Evolutionary conservation across 2,329 filamentous ascomycete genomes (phyloP).

Genomic region (Aspergillus calidoustus): DNA sequence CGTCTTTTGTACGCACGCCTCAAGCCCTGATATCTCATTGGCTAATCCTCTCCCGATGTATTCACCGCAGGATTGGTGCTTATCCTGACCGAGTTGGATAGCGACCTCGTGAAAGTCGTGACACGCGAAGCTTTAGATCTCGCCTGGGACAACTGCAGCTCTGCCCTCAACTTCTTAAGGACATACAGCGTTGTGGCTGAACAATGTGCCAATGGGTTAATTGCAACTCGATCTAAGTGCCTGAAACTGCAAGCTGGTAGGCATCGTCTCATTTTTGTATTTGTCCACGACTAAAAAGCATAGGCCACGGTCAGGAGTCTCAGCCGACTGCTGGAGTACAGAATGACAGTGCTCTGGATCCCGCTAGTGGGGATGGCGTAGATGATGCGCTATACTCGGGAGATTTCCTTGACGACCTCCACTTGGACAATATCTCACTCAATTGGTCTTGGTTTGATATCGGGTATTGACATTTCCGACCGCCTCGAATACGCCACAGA

Average conservation of each 20-base stretch:
- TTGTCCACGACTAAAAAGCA: not conserved
- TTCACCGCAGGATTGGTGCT: constrained; percentile 1
- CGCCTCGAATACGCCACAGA: not conserved
- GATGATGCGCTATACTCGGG: not conserved
- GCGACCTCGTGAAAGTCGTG: not conserved
- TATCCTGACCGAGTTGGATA: constrained; percentile 2
- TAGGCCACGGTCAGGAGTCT: not conserved
- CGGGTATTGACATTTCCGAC: not conserved
- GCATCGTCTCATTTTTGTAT: not conserved
- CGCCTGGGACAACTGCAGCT: not conserved
- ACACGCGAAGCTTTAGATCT: not conserved
- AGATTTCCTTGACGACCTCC: not conserved
- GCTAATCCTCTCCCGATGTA: not conserved
- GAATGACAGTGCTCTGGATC: not conserved
- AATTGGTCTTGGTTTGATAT: constrained; percentile 2
- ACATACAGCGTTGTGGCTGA: constrained; percentile 1
- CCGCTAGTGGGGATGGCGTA: not conserved
- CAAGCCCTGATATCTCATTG: not conserved
- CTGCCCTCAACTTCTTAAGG: not conserved
- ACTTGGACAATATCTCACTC: not conserved
- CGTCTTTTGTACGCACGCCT: not conserved
- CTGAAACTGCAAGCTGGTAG: not conserved
- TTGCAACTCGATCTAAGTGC: not conserved
- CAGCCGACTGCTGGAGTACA: not conserved
- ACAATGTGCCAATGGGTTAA: not conserved